These are phyloP conservation scores for Pseudocercospora cruenta DNA, from an alignment of 2,329 filamentous ascomycete species.

Conservation along the genomic window DNA sequence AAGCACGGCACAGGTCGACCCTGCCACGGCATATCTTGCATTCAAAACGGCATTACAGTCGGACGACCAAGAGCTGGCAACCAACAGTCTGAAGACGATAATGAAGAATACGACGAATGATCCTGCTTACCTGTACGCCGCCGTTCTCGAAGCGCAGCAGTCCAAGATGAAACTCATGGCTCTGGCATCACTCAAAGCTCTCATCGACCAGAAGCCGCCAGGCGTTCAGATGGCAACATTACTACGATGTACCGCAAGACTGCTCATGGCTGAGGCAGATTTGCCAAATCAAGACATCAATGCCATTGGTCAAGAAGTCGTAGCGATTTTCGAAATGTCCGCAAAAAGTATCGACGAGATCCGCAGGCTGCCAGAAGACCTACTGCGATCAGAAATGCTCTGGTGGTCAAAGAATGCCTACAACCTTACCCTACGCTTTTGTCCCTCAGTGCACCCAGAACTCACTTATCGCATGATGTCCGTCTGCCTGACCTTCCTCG, in stretches of 20 bases:
- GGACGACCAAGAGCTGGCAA: constrained; percentile 51
- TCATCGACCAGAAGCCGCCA: constrained; percentile 59
- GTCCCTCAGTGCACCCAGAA: constrained; percentile 59
- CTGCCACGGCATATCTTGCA: constrained; percentile 32
- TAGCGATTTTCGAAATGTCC: constrained; percentile 57
- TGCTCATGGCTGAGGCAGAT: constrained; percentile 50
- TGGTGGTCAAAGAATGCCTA: constrained; percentile 87
- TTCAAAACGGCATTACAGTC: constrained; percentile 35
- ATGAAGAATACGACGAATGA: constrained; percentile 57
- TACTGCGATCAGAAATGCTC: constrained; percentile 66
- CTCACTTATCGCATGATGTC: constrained; percentile 60
- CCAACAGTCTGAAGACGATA: constrained; percentile 66
- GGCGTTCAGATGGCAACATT: constrained; percentile 65
- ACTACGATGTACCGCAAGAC: constrained; percentile 59
- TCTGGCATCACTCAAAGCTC: constrained; percentile 60
- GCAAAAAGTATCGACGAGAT: constrained; percentile 50
- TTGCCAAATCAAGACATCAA: constrained; percentile 35
- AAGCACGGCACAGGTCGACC: constrained; percentile 29
- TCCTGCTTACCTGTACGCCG: constrained; percentile 73
- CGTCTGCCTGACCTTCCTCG: constrained; percentile 44
- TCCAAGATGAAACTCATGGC: constrained; percentile 65
- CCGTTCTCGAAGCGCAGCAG: constrained; percentile 74
- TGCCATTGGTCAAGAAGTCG: constrained; percentile 53
- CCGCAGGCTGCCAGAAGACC: constrained; percentile 43
- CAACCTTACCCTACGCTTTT: constrained; percentile 71